A percentile compares a stretch with the other conserved stretches of the same genome.
phyloP scores from a whole-genome alignment of 2,329 filamentous ascomycete species.

The Colletotrichum plurivorum region DNA sequence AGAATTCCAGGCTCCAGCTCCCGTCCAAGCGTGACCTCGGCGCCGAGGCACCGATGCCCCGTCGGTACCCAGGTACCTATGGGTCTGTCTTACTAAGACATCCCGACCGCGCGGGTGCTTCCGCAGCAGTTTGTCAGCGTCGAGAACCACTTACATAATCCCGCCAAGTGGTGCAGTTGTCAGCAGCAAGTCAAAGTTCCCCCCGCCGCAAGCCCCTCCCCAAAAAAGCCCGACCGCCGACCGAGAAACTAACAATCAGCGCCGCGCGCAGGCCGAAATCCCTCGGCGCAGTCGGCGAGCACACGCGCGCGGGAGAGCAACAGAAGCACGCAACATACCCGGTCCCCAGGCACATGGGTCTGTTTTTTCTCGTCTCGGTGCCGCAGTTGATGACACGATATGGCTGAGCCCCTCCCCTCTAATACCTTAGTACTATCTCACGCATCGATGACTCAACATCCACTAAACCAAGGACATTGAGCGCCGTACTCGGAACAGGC shows the following conservation, averaged over 20 bases:
- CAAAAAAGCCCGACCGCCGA: slow-evolving; percentile 28
- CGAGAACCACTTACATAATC: slow-evolving; percentile 11
- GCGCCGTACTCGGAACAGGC: too few species aligned
- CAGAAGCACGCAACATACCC: slow-evolving; percentile 5
- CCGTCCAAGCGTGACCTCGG: too few species aligned
- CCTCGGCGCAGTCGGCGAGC: slow-evolving; percentile 30
- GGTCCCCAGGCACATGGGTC: neutral
- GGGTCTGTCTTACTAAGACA: too few species aligned
- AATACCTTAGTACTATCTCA: neutral
- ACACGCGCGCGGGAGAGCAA: too few species aligned
- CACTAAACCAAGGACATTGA: too few species aligned
- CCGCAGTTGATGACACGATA: neutral
- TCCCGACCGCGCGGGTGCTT: slow-evolving; percentile 22
- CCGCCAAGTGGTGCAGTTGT: neutral
- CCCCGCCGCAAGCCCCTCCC: neutral
- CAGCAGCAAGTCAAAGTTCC: neutral
- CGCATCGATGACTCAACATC: too few species aligned
- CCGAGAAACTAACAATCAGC: slow-evolving; percentile 7
- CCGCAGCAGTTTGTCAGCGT: slow-evolving; percentile 23
- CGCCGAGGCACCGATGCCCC: too few species aligned
- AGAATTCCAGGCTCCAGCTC: too few species aligned
- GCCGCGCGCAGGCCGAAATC: slow-evolving; percentile 22
- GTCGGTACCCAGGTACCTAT: too few species aligned
- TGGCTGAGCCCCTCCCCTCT: too few species aligned
- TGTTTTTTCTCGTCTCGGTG: neutral